Evolutionary conservation across 495 filamentous ascomycete species (phyloP).

Genomic region (Aspergillus diversus): DNA sequence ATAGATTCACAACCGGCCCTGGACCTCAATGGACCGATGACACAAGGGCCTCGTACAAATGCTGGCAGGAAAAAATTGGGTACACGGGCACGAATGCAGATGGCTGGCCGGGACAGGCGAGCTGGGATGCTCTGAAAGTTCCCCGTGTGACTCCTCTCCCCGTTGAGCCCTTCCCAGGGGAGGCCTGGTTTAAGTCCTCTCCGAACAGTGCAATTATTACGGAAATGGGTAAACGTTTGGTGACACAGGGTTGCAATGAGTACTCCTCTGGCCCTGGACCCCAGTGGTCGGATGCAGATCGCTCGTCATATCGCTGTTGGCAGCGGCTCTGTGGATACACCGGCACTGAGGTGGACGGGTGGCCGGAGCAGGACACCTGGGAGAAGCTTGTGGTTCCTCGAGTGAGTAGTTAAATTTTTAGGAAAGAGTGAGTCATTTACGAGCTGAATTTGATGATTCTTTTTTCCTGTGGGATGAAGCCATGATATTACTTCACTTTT

Average conservation of each 20-base stretch:
- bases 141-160: neutral
- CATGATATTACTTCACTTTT: no score
- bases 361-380: constrained; percentile 4
- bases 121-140: constrained; percentile 18
- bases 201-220: constrained; percentile 6
- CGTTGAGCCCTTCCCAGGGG: constrained; percentile 13
- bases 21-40: constrained; percentile 10
- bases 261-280: constrained; percentile 5
- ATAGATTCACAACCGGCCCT: constrained; percentile 1
- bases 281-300: constrained; percentile 7
- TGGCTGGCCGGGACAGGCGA: constrained; percentile 15
- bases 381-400: neutral
- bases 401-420: no score
- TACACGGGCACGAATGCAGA: constrained; percentile 15
- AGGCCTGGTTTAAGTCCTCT: constrained; percentile 2
- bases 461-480: no score
- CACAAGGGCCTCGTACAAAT: constrained; percentile 2
- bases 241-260: neutral
- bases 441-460: no score
- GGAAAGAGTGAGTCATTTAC: no score
- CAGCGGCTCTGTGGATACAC: constrained; percentile 5
- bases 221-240: constrained; percentile 6
- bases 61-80: constrained; percentile 16
- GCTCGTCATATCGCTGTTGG: constrained; percentile 2
- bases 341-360: constrained; percentile 1